Base-by-base conservation (phyloP, 2,329 filamentous ascomycete genomes). In the Chaetomiaceae sp. region DNA sequence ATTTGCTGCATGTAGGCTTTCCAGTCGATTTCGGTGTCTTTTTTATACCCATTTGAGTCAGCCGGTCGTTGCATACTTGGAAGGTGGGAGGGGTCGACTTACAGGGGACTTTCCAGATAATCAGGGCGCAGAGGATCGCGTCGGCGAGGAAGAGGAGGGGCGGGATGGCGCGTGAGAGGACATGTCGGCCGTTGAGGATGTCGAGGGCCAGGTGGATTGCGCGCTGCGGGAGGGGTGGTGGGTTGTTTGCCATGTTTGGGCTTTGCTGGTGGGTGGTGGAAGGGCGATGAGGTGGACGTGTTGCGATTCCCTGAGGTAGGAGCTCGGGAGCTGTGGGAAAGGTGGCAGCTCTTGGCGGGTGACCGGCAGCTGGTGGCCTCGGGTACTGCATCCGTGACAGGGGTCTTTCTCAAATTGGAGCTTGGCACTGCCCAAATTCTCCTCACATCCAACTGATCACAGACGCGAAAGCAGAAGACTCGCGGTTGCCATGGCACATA, bases 21-120 rank as follows among this genome's bases (percentile, higher is more conserved):
- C 92, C 92, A 99, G 72, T 99, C 94, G 66, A 99, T 99, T 71
- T 99, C 94, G 39, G 94, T 99, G 69, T 99, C 94, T 79, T 29
- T 50, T 38, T 61, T 39, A 9, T 12, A 19, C 8, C 15, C 17
- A 20, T 57, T 44, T 57, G 49, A 53, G 33, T 38, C 34, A 20
- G 53, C 17, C 38, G 42, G 29, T 8, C 11, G 34, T n/a, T 23
- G 29, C 12, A 27, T 27, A 27, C 1, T n/a, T 6, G 29, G 15
- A 27, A 12, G 3, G 22, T 14, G 22, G 31, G 44, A 31, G 23
- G 47, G 22, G 19, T n/a, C n/a, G 51, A 66, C 86, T 74, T 75
- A 95, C 91, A 96, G 37, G 91, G 85, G 54, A 96, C 79, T 69
- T 85, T 91, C 79, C 83, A 84, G 59, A 96, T 87, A 59, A 96